Conservation (phyloP, 352 stramenopile species). For the Phytophthora lateralis region DNA sequence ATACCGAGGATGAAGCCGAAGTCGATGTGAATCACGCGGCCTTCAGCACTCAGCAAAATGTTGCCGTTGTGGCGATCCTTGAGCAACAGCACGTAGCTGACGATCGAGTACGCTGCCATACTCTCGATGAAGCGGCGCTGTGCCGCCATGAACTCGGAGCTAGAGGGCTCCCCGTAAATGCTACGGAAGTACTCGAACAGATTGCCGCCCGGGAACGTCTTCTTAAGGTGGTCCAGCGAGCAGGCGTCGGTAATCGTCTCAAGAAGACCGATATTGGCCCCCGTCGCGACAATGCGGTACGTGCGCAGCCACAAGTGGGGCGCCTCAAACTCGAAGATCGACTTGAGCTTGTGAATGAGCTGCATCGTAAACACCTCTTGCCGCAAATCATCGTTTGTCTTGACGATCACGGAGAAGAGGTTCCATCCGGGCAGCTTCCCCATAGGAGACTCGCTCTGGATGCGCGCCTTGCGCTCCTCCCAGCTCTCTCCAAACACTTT, state of each 20-base stretch:
- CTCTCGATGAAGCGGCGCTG: slow-evolving; percentile 95
- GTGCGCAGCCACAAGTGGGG: slow-evolving; percentile 93
- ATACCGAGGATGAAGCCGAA: slow-evolving; percentile 99
- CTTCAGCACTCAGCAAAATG: slow-evolving; percentile 96
- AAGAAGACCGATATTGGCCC: slow-evolving; percentile 93
- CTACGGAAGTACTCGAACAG: slow-evolving; percentile 91
- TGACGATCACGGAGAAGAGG: slow-evolving; percentile 95
- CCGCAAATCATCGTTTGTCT: slow-evolving; percentile 97
- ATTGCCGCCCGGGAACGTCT: slow-evolving; percentile 88
- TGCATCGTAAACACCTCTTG: slow-evolving; percentile 98
- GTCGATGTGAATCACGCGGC: slow-evolving; percentile 98
- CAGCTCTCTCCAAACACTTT: slow-evolving; percentile 83
- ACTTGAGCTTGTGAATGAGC: slow-evolving; percentile 94
- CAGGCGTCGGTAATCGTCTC: slow-evolving; percentile 96
- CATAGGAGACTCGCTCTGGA: slow-evolving; percentile 73
- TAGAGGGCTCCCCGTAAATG: slow-evolving; percentile 50
- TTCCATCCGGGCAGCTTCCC: slow-evolving; percentile 88
- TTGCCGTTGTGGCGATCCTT: slow-evolving; percentile 99
- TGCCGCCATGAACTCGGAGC: slow-evolving; percentile 61
- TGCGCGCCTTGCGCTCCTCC: slow-evolving; percentile 63
- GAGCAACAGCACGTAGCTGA: slow-evolving; percentile 97
- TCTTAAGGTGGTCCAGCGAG: slow-evolving; percentile 97
- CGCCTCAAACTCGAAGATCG: slow-evolving; percentile 94
- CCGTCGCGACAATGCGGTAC: slow-evolving; percentile 96
- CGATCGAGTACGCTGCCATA: slow-evolving; percentile 97